phyloP scores from a whole-genome alignment of 208 protist genomes.

The Trypanosoma cruzi region DNA sequence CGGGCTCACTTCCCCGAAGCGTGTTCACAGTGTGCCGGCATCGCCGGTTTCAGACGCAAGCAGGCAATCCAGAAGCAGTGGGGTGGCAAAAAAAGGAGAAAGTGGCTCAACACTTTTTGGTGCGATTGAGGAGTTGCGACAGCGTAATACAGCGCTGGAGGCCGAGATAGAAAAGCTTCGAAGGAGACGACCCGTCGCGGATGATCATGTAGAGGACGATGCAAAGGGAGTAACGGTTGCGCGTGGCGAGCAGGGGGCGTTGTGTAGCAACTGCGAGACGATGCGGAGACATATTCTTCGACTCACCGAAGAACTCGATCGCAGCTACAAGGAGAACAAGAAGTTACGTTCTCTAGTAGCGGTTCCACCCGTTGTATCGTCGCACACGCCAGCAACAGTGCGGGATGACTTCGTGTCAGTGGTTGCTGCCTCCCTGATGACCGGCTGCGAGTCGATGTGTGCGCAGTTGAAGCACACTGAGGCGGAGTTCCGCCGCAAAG shows the following conservation, averaged over 20 bases:
- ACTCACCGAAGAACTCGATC: constrained; percentile 30
- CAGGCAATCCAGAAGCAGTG: neutral
- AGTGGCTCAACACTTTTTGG: constrained; percentile 10
- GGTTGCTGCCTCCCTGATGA: constrained; percentile 37
- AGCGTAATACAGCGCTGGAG: constrained; percentile 47
- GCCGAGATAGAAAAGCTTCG: constrained; percentile 33
- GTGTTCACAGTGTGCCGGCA: neutral
- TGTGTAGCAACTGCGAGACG: neutral
- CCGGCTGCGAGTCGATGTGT: constrained; percentile 56
- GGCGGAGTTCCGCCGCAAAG: constrained; percentile 32
- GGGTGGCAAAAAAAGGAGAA: neutral
- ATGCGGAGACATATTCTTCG: neutral
- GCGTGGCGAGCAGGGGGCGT: neutral
- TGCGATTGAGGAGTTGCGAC: constrained; percentile 52
- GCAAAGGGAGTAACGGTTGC: neutral
- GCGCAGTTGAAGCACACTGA: constrained; percentile 38
- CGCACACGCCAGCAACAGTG: neutral
- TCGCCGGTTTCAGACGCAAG: neutral
- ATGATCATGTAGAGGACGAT: neutral
- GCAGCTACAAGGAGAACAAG: constrained; percentile 42
- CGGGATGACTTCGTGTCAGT: constrained; percentile 21
- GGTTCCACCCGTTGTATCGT: neutral
- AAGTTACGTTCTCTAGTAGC: constrained; percentile 22
- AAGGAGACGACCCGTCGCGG: neutral
- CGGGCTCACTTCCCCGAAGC: neutral